Base-by-base conservation (phyloP, 176 grass and related monocot genomes). In the Eleusine indica region DNA sequence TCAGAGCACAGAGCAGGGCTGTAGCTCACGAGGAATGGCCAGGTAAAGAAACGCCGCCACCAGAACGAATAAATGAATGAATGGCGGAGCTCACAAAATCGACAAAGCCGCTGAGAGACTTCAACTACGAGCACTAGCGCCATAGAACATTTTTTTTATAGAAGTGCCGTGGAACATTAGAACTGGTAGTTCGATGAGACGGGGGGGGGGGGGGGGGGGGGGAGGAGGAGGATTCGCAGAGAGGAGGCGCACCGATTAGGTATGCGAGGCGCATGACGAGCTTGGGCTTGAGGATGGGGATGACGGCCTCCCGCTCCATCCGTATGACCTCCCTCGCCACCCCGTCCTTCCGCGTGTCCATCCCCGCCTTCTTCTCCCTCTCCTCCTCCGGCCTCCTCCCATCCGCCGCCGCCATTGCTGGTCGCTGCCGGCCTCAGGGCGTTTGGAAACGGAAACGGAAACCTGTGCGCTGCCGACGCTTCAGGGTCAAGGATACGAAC, bases 261-360 rank as follows among this genome's bases (percentile, higher is more conserved):
- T 89, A 61, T 6, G 86, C 89, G 49, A 97, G 91, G 70, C 85
- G 93, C 91, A 94, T 97, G 74, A 91, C 70, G 74, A 97, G 86
- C 78, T 89, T 97, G 82, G 89, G 94, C 78, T 97, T 97, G 75
- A 97, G 63, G 51, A 97, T 73, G 18, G 89, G 94, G 56, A 97
- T 90, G 29, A 97, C 94, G 28, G 94, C 90, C 80, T 94, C 94
- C 82, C 71, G 80, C 89, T 97, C 94, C 51, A 94, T 88, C 68
- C 84, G 80, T 58, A 97, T 61, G 75, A 91, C 89, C 81, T 94
- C 91, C 87, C 71, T 87, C 43, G 57, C 91, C 80, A 82, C 89
- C 79, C 70, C 85, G 72, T 81, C 75, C 61, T 64, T 88, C 69
- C 37, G 61, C 30, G 17, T 64, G 86, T 92, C 82, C 77, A 74